Evolutionary conservation across 331 rosid genomes (phyloP).

Genomic region (Malus hybrid): DNA sequence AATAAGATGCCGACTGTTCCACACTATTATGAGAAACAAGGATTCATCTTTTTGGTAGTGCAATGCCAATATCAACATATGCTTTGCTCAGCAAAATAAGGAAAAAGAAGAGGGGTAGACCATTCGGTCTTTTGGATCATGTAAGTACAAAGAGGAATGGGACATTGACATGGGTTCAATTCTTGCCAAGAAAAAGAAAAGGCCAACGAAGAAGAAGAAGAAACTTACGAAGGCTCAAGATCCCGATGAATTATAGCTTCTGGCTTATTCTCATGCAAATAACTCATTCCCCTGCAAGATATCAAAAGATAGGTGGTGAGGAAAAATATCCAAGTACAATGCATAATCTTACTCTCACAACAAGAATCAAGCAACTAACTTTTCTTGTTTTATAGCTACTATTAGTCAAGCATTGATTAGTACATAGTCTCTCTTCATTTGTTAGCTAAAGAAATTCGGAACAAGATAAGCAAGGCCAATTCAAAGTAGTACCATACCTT

Average conservation of each 20-base stretch:
- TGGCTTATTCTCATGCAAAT: slow-evolving; percentile 88
- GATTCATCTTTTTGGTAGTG: slow-evolving; percentile 7
- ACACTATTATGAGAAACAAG: not conserved
- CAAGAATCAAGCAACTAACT: not conserved
- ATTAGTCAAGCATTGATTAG: not conserved
- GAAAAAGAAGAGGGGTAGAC: not conserved
- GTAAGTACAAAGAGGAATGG: not conserved
- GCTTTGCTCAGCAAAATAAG: not conserved
- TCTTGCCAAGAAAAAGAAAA: not conserved
- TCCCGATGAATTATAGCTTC: slow-evolving; percentile 86
- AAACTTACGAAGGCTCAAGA: slow-evolving; percentile 95
- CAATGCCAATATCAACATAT: not conserved
- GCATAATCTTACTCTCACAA: not conserved
- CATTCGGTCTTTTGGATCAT: not conserved
- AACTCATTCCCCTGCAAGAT: slow-evolving; percentile 80
- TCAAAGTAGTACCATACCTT: slow-evolving; percentile 41
- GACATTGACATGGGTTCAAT: not conserved
- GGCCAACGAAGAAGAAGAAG: slow-evolving; percentile 9
- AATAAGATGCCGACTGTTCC: not conserved
- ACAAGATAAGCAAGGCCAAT: not conserved
- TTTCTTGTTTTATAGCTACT: not conserved
- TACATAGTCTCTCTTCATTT: not conserved
- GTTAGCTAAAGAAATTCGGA: not conserved
- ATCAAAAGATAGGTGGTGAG: not conserved
- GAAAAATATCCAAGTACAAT: not conserved